These are phyloP conservation scores for Verbascum thapsus DNA, from an alignment of 257 asterid species.

Conservation along the genomic window DNA sequence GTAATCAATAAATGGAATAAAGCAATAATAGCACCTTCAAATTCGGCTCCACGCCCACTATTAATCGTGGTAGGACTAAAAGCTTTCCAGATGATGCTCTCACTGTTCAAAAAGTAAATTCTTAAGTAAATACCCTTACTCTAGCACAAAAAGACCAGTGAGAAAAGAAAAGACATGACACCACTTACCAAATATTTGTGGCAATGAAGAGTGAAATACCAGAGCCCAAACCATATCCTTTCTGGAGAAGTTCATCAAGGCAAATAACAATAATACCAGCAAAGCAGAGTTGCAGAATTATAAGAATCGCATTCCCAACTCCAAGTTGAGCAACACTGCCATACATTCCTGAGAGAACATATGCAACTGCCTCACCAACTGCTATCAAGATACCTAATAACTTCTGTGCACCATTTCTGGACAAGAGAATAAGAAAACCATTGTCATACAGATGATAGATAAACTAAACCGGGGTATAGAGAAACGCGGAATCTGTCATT, in stretches of 20 bases:
- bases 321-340: slow-evolving; percentile 44
- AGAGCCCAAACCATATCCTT: slow-evolving; percentile 45
- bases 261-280: slow-evolving; percentile 44
- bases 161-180: not conserved
- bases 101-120: slow-evolving; percentile 26
- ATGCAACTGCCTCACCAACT: slow-evolving; percentile 46
- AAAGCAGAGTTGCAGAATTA: slow-evolving; percentile 40
- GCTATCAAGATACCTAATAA: slow-evolving; percentile 42
- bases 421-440: not conserved
- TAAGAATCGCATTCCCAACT: slow-evolving; percentile 44
- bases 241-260: slow-evolving; percentile 43
- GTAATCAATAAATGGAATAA: slow-evolving; percentile 44
- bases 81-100: slow-evolving; percentile 44
- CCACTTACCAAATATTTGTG: slow-evolving; percentile 40
- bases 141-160: not conserved
- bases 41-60: slow-evolving; percentile 48
- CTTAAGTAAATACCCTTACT: not conserved
- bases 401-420: slow-evolving; percentile 44
- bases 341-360: slow-evolving; percentile 44
- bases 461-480: not conserved
- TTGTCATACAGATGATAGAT: not conserved
- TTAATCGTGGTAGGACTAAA: slow-evolving; percentile 43
- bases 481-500: not conserved
- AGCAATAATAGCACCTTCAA: slow-evolving; percentile 46
- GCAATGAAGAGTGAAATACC: slow-evolving; percentile 46